phyloP scores from a whole-genome alignment of 495 filamentous ascomycete species.

The Parathielavia appendiculata region DNA sequence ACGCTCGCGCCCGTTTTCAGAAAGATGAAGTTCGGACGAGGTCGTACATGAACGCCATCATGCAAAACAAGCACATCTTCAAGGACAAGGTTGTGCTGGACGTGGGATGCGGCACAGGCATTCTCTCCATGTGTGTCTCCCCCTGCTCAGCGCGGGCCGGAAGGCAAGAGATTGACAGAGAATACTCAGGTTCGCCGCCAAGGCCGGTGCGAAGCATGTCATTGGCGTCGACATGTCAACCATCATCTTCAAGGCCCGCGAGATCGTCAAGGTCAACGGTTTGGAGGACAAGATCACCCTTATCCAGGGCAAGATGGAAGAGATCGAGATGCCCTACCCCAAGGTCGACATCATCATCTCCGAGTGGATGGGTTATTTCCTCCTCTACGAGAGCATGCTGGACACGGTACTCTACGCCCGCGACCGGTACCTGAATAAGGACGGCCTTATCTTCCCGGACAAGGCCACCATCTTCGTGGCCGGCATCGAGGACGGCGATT shows the following conservation, averaged over 20 bases:
- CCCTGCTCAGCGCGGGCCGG: background rate
- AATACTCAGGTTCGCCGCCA: constrained; percentile 66
- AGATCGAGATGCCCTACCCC: constrained; percentile 70
- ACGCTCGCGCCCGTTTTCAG: constrained; percentile 39
- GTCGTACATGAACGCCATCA: constrained; percentile 94
- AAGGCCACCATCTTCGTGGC: constrained; percentile 83
- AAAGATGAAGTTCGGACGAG: constrained; percentile 97
- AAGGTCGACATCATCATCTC: constrained; percentile 94
- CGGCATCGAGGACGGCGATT: constrained; percentile 80
- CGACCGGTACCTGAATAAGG: constrained; percentile 69
- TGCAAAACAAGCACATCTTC: constrained; percentile 88
- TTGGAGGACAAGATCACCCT: constrained; percentile 73
- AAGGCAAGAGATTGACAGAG: background rate
- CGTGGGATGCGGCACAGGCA: constrained; percentile 88
- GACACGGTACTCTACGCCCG: constrained; percentile 87
- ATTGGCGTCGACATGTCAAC: constrained; percentile 91
- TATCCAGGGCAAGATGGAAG: constrained; percentile 88
- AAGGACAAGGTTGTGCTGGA: constrained; percentile 87
- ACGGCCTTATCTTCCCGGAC: constrained; percentile 85
- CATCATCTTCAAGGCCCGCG: constrained; percentile 81
- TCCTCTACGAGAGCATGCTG: constrained; percentile 93
- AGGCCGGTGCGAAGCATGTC: constrained; percentile 83
- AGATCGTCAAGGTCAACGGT: constrained; percentile 78
- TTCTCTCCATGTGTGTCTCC: constrained; percentile 70
- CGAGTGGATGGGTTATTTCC: constrained; percentile 96